These are phyloP conservation scores for Sphagnum contortum DNA, from an alignment of 225 moss, liverwort and hornwort species.

Conservation along the genomic window DNA sequence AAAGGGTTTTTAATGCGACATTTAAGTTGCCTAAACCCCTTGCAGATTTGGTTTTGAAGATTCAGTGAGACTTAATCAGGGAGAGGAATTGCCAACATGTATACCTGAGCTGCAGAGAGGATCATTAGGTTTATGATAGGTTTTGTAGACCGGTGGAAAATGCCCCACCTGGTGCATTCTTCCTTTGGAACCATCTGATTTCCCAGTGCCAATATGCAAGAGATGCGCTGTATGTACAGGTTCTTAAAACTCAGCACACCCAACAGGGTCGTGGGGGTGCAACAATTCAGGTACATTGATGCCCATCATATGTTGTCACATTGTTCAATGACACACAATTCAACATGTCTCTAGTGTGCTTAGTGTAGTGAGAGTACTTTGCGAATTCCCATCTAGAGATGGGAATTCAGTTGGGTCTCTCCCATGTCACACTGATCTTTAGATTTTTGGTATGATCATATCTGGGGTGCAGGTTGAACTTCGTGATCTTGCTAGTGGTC, in stretches of 20 bases:
- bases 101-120: neutral
- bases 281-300: conserved; percentile 64
- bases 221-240: conserved; percentile 20
- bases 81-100: conserved; percentile 7
- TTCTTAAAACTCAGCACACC: conserved; percentile 91
- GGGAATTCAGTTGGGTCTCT: too few relatives aligned
- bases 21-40: conserved; percentile 1
- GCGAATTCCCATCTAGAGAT: too few relatives aligned
- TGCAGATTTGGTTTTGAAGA: neutral
- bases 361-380: too few relatives aligned
- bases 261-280: conserved; percentile 98
- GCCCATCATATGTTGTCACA: too few relatives aligned
- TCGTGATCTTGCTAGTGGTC: conserved; percentile 80
- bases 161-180: too few relatives aligned
- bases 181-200: neutral
- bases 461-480: conserved; percentile 62
- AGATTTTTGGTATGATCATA: too few relatives aligned
- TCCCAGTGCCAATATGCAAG: neutral
- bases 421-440: too few relatives aligned
- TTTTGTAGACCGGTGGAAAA: neutral
- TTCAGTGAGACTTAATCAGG: neutral
- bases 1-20: neutral
- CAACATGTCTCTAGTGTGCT: too few relatives aligned
- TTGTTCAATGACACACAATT: too few relatives aligned
- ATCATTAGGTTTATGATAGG: neutral